These are phyloP conservation scores for Lactarius hatsudake DNA, from an alignment of 768 basidiomycete species.

Conservation along the genomic window DNA sequence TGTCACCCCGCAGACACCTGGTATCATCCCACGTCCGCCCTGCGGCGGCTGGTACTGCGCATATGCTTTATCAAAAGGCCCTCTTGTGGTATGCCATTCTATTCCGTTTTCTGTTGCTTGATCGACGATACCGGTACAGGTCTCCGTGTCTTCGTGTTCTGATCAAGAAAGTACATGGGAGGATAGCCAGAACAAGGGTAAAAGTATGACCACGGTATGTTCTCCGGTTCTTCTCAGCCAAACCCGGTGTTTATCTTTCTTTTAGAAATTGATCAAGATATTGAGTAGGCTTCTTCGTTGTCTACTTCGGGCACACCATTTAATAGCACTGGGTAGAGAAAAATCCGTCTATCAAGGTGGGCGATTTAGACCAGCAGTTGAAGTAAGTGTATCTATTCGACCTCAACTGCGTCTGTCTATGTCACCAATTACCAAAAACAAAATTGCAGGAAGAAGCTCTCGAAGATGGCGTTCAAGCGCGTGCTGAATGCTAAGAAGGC, in stretches of 20 bases:
- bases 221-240: background rate
- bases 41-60: background rate
- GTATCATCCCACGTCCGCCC: background rate
- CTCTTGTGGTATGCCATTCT: conserved; percentile 11
- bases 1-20: background rate
- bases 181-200: conserved; percentile 12
- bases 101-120: background rate
- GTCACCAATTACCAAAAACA: too few relatives aligned
- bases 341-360: conserved; percentile 10
- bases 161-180: conserved; percentile 17
- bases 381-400: conserved; percentile 10
- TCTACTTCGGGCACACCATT: background rate
- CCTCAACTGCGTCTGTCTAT: background rate
- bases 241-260: background rate
- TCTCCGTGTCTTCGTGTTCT: conserved; percentile 19
- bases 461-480: conserved; percentile 12
- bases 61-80: background rate
- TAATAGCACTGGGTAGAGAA: background rate
- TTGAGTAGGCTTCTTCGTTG: conserved; percentile 4
- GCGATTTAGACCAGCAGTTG: conserved; percentile 2
- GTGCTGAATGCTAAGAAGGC: background rate
- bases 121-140: conserved; percentile 5
- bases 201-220: conserved; percentile 23
- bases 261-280: conserved; percentile 11
- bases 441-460: background rate